phyloP scores from a whole-genome alignment of 805 yeast species.

The Suhomyces tanzawaensis region DNA sequence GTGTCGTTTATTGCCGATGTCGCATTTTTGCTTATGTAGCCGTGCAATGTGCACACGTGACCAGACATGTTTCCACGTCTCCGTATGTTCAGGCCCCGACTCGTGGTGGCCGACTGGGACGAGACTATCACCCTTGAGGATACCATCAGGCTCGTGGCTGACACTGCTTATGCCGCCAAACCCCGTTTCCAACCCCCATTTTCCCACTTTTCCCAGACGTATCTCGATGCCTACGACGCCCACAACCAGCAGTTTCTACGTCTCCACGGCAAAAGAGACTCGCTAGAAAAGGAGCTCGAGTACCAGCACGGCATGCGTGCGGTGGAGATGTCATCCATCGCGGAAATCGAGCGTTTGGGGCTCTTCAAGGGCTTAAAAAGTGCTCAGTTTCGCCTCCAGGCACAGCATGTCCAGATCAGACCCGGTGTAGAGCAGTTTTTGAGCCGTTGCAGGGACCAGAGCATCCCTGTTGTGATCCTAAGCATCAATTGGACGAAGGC shows the following conservation, averaged over 20 bases:
- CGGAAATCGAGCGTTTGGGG: slow-evolving; percentile 33
- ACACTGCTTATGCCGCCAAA: slow-evolving; percentile 41
- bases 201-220: slow-evolving; percentile 43
- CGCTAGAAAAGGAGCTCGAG: slow-evolving; percentile 39
- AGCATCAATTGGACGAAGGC: slow-evolving; percentile 64
- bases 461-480: slow-evolving; percentile 42
- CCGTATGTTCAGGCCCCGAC: slow-evolving; percentile 3
- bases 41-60: too few species aligned
- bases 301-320: slow-evolving; percentile 45
- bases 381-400: slow-evolving; percentile 32
- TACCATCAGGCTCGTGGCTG: slow-evolving; percentile 52
- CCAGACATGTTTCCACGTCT: too few species aligned
- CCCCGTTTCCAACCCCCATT: slow-evolving; percentile 40
- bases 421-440: slow-evolving; percentile 40
- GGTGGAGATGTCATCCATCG: slow-evolving; percentile 51
- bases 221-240: slow-evolving; percentile 33
- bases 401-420: slow-evolving; percentile 34
- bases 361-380: slow-evolving; percentile 43
- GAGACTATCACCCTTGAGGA: slow-evolving; percentile 59
- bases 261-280: slow-evolving; percentile 21
- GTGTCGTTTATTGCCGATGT: too few species aligned
- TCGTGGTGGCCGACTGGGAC: slow-evolving; percentile 60
- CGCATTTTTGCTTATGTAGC: too few species aligned
- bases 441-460: slow-evolving; percentile 12
- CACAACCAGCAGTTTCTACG: slow-evolving; percentile 25